Base-by-base conservation (phyloP, 108 stramenopile species). In the Skeletonema menzelii region DNA sequence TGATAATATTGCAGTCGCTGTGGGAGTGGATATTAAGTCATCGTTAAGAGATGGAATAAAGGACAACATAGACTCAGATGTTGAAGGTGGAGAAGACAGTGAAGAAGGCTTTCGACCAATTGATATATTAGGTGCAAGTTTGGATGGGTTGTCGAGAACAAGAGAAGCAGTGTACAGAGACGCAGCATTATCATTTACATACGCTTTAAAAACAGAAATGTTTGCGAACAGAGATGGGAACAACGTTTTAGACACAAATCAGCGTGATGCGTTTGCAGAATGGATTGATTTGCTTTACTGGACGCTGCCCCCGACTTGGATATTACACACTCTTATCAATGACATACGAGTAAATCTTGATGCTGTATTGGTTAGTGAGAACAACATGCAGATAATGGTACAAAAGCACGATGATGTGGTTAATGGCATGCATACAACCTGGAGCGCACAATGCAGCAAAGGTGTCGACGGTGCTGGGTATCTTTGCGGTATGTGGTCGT, bases 171-270 rank as follows among this genome's bases (percentile, higher is more conserved):
- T 80, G 0, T 85, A 76, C 57, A 65, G 74, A 26, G 91, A 91
- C 73, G 91, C 91, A 4, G 86, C 84, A 12, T 68, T 91, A 40
- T 89, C 88, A 7, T 91, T 91, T 38, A 80, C 79, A 22, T 79
- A 85, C 73, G 87, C 86, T 10, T 61, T 88, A 67, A 75, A 82
- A 57, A 81, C 84, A 46, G 84, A 70, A 56, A 57, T 87, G 32
- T 89, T 63, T 77, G 20, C 37, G 24, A 38, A 26, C 27, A 47
- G 68, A 0, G 26, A 24, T 11, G 69, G 63, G 22, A 63, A 49
- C 19, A 31, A 11, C n/a, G 76, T 73, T 46, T 60, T 87, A 26
- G 31, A 38, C 34, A 27, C 61, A 11, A 49, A 38, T 15, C 73
- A 72, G 65, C 46, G 75, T 37, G 73, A 69, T 26, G 68, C 59